A percentile compares a stretch with the other conserved stretches of the same genome.
phyloP scores from a whole-genome alignment of 2,329 filamentous ascomycete species.

The Exophiala mesophila region DNA sequence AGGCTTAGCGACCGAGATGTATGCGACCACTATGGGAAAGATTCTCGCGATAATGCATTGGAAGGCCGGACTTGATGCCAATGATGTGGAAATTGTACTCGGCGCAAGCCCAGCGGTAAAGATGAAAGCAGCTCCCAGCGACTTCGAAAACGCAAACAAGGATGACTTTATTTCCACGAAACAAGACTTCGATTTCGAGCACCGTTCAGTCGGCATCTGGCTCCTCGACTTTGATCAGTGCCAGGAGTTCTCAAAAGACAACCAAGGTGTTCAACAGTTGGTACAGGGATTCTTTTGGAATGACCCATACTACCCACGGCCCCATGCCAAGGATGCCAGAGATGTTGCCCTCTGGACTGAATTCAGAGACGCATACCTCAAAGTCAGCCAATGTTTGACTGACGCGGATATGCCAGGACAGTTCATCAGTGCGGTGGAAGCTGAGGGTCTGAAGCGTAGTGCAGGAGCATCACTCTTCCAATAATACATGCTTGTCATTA shows the following conservation, averaged over 20 bases:
- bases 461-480: background rate
- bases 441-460: background rate
- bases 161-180: background rate
- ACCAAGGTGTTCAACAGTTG: slow-evolving; percentile 38
- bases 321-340: slow-evolving; percentile 18
- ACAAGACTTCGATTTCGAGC: background rate
- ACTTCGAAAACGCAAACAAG: background rate
- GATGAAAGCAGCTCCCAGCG: slow-evolving; percentile 10
- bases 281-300: slow-evolving; percentile 45
- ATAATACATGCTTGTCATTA: no score
- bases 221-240: slow-evolving; percentile 47
- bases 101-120: slow-evolving; percentile 11
- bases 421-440: slow-evolving; percentile 10
- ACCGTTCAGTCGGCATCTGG: slow-evolving; percentile 38
- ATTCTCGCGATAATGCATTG: slow-evolving; percentile 50
- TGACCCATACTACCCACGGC: slow-evolving; percentile 50
- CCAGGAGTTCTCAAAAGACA: slow-evolving; percentile 36
- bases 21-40: slow-evolving; percentile 46
- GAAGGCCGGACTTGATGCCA: slow-evolving; percentile 45
- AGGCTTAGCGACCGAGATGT: slow-evolving; percentile 31
- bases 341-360: slow-evolving; percentile 25
- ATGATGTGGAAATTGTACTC: slow-evolving; percentile 55
- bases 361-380: slow-evolving; percentile 30
- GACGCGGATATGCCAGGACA: slow-evolving; percentile 1
- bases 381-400: slow-evolving; percentile 2